Conservation (phyloP, 306 rosid genomes). For the Pyrus bretschneideri region DNA sequence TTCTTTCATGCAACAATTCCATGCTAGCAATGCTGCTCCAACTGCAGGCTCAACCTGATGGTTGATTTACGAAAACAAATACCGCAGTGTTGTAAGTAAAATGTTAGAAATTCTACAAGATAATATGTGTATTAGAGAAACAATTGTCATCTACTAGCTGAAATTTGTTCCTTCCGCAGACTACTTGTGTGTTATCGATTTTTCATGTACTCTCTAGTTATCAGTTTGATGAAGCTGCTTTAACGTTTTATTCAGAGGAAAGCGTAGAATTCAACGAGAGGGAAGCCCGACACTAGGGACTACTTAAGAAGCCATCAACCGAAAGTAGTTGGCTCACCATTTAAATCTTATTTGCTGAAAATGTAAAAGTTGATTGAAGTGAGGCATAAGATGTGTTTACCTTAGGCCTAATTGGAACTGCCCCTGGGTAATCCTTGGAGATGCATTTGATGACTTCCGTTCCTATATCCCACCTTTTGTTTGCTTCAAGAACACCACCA, state of each 20-base stretch:
- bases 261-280: not conserved
- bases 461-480: constrained; percentile 84
- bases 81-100: not conserved
- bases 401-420: constrained; percentile 68
- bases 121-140: not conserved
- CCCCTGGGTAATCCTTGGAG: constrained; percentile 57
- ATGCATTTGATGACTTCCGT: constrained; percentile 62
- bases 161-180: not conserved
- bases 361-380: not conserved
- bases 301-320: not conserved
- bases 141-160: not conserved
- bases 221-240: not conserved
- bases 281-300: not conserved
- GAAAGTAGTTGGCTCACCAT: not conserved
- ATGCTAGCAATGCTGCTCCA: constrained; percentile 89
- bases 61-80: constrained; percentile 7
- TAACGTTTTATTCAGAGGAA: not conserved
- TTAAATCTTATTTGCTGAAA: not conserved
- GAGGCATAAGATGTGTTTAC: constrained; percentile 26
- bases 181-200: not conserved
- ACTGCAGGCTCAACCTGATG: constrained; percentile 87
- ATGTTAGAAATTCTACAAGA: not conserved
- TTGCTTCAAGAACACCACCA: constrained; percentile 97
- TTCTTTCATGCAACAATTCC: constrained; percentile 71
- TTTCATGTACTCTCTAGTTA: not conserved